Conservation (phyloP, 495 filamentous ascomycete genomes). For the Aspergillus cavernicola region DNA sequence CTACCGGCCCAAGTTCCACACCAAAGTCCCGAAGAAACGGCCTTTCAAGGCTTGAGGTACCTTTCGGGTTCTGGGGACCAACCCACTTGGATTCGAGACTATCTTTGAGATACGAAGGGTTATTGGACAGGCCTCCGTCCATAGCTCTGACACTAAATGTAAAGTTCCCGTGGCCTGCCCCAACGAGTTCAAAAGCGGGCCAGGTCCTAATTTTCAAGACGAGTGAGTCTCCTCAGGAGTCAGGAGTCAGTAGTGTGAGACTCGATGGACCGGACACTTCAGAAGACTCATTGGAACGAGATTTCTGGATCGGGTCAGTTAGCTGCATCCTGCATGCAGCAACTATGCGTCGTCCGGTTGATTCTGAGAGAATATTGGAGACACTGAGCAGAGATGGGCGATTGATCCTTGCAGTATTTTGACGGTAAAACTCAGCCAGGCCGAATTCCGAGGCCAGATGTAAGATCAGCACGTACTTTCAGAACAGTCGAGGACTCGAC, state of each 20-base stretch:
- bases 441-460: conserved; percentile 3
- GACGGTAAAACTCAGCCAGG: conserved; percentile 9
- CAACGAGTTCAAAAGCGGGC: conserved; percentile 14
- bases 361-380: conserved; percentile 8
- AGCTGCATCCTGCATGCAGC: conserved; percentile 12
- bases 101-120: not conserved
- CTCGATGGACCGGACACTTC: not conserved
- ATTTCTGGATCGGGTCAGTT: conserved; percentile 12
- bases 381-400: not conserved
- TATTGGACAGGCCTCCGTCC: conserved; percentile 5
- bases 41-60: conserved; percentile 6
- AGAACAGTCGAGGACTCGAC: not conserved
- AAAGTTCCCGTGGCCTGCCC: conserved; percentile 17
- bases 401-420: conserved; percentile 17
- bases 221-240: too few relatives aligned
- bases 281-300: conserved; percentile 3
- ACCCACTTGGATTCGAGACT: conserved; percentile 8
- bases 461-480: conserved; percentile 12
- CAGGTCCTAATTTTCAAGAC: conserved; percentile 7
- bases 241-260: conserved; percentile 1
- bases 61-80: conserved; percentile 8
- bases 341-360: conserved; percentile 2
- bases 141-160: conserved; percentile 17
- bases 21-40: conserved; percentile 12
- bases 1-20: conserved; percentile 8